Evolutionary conservation across 768 basidiomycete species (phyloP).

Genomic region (Termitomyces sp.): DNA sequence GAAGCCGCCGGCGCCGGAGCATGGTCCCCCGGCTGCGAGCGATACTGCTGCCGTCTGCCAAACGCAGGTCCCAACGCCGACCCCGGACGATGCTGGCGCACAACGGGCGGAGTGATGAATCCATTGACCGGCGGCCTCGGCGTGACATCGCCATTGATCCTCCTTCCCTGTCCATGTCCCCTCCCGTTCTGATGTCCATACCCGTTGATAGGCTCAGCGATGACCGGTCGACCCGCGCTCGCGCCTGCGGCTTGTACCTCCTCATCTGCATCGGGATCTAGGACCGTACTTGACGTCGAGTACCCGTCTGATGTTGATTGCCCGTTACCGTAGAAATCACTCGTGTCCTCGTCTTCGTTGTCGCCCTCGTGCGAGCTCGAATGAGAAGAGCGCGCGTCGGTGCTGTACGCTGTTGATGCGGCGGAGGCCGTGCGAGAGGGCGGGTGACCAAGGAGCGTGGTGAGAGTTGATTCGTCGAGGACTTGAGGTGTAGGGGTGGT

Average conservation of each 20-base stretch:
- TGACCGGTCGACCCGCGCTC: slow-evolving; percentile 27
- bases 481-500: slow-evolving; percentile 53
- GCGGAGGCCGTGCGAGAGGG: slow-evolving; percentile 36
- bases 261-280: slow-evolving; percentile 29
- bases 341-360: slow-evolving; percentile 40
- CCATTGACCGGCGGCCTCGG: slow-evolving; percentile 42
- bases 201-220: slow-evolving; percentile 16
- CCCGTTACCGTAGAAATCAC: slow-evolving; percentile 19
- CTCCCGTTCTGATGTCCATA: slow-evolving; percentile 3
- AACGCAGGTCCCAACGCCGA: neutral
- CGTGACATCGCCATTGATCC: slow-evolving; percentile 54
- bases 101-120: slow-evolving; percentile 14
- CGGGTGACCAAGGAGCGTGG: slow-evolving; percentile 53
- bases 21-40: neutral
- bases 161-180: slow-evolving; percentile 17
- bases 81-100: neutral
- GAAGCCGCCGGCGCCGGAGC: neutral
- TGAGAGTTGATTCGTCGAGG: slow-evolving; percentile 67
- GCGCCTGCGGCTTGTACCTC: slow-evolving; percentile 24
- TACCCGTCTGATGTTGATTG: slow-evolving; percentile 31
- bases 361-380: slow-evolving; percentile 52
- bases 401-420: slow-evolving; percentile 27
- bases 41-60: neutral
- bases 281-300: slow-evolving; percentile 36
- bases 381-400: slow-evolving; percentile 28